Conservation (phyloP, 1,284 basidiomycete genomes). For the Hymenochaete sp. region DNA sequence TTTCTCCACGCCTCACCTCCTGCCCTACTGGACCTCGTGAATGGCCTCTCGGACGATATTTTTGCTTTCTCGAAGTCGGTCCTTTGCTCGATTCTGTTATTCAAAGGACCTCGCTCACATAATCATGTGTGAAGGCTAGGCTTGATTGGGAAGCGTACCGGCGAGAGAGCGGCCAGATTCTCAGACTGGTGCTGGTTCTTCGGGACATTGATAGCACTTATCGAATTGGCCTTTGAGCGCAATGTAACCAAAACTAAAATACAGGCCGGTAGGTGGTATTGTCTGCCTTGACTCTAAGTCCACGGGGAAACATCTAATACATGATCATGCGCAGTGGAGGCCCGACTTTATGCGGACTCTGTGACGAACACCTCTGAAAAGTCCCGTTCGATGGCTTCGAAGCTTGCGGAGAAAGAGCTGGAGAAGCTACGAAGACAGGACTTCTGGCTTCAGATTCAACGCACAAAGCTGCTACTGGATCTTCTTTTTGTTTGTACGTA, state of each 20-base stretch:
- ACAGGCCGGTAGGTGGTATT: slow-evolving; percentile 52
- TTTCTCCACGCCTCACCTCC: slow-evolving; percentile 73
- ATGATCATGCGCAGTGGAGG: slow-evolving; percentile 43
- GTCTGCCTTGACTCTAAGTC: slow-evolving; percentile 15
- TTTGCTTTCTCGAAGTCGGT: slow-evolving; percentile 48
- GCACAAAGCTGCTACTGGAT: slow-evolving; percentile 69
- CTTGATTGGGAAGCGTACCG: slow-evolving; percentile 50
- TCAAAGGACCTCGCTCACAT: neutral
- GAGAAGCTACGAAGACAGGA: slow-evolving; percentile 55
- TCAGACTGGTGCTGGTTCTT: slow-evolving; percentile 80
- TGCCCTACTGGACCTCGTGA: slow-evolving; percentile 67
- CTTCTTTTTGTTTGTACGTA: slow-evolving; percentile 75
- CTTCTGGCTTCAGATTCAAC: slow-evolving; percentile 64
- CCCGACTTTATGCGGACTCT: slow-evolving; percentile 62
- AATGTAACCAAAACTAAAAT: slow-evolving; percentile 40
- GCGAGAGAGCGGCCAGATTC: slow-evolving; percentile 59
- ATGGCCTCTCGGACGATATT: slow-evolving; percentile 67
- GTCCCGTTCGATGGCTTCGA: slow-evolving; percentile 49
- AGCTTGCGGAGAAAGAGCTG: slow-evolving; percentile 64
- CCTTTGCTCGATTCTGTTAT: neutral
- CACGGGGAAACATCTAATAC: slow-evolving; percentile 3
- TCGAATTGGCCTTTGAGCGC: slow-evolving; percentile 72
- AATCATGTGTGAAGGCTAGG: slow-evolving; percentile 34
- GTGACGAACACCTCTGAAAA: slow-evolving; percentile 63
- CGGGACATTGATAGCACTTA: slow-evolving; percentile 63